A percentile compares a stretch with the other conserved stretches of the same genome.
phyloP scores from a whole-genome alignment of 768 basidiomycete genomes.

The Mycena rebaudengoi region DNA sequence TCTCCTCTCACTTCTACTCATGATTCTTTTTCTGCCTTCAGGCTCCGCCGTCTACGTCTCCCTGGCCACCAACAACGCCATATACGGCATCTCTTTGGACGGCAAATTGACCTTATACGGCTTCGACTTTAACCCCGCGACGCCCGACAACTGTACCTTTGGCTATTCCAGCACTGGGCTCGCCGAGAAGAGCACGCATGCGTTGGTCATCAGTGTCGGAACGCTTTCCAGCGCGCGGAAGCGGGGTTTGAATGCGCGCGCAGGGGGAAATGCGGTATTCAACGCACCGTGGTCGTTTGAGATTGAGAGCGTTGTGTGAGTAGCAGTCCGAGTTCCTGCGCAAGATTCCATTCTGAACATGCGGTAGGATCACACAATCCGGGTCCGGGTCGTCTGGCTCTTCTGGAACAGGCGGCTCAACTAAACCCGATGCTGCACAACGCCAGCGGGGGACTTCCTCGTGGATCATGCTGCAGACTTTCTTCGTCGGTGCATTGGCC shows the following conservation, averaged over 20 bases:
- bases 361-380: conserved; percentile 3
- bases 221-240: background rate
- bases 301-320: conserved; percentile 15
- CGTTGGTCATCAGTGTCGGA: conserved; percentile 14
- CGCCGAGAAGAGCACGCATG: conserved; percentile 3
- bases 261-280: background rate
- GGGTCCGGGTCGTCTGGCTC: conserved; percentile 1
- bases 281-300: conserved; percentile 10
- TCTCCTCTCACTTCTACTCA: conserved; percentile 1
- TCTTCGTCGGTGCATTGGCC: conserved; percentile 6
- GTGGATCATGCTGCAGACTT: conserved; percentile 4
- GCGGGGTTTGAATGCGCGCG: background rate
- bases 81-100: conserved; percentile 8
- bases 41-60: conserved; percentile 13
- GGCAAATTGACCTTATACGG: conserved; percentile 13
- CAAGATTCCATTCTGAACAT: conserved; percentile 5
- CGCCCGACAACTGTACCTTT: conserved; percentile 16
- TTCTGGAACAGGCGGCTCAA: conserved; percentile 1
- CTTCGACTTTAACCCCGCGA: conserved; percentile 10
- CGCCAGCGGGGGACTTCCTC: conserved; percentile 1
- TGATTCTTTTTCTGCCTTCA: conserved; percentile 1
- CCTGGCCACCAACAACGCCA: conserved; percentile 9
- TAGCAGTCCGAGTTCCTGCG: background rate
- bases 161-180: conserved; percentile 16
- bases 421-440: conserved; percentile 3